Conservation (phyloP, 306 rosid genomes). For the Fagus crenata region DNA sequence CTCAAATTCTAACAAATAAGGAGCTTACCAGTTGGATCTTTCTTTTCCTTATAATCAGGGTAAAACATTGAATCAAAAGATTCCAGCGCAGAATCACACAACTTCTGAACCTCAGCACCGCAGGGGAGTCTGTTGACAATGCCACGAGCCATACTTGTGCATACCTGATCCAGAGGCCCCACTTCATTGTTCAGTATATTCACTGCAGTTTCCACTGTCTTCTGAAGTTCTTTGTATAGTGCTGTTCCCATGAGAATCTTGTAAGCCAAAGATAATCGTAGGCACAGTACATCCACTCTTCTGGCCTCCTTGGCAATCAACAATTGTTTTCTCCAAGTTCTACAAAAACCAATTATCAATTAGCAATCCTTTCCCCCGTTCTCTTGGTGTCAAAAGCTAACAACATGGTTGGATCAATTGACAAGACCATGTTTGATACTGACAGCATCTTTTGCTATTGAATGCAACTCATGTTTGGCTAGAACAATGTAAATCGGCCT, state of each 20-base stretch:
- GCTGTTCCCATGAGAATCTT: conserved; percentile 68
- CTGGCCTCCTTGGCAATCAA: conserved; percentile 83
- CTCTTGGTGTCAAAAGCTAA: not conserved
- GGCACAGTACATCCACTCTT: conserved; percentile 75
- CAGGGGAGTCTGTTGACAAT: conserved; percentile 88
- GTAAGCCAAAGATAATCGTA: conserved; percentile 63
- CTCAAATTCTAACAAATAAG: conserved; percentile 18
- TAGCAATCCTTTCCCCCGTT: conserved; percentile 20
- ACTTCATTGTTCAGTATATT: conserved; percentile 61
- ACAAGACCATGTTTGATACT: not conserved
- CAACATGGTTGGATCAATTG: not conserved
- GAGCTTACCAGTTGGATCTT: conserved; percentile 58
- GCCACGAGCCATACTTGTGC: conserved; percentile 68
- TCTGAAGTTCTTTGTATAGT: conserved; percentile 51
- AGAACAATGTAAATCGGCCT: not conserved
- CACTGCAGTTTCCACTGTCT: conserved; percentile 58
- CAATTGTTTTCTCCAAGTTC: conserved; percentile 87
- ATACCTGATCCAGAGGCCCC: conserved; percentile 75
- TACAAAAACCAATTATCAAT: conserved; percentile 38
- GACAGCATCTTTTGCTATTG: not conserved
- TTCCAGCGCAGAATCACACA: conserved; percentile 72
- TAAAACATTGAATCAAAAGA: conserved; percentile 54
- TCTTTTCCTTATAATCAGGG: conserved; percentile 36
- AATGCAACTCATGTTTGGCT: not conserved
- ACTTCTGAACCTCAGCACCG: conserved; percentile 81